Conservation (phyloP, 2,329 filamentous ascomycete genomes). For the Penicillium corylophilum region DNA sequence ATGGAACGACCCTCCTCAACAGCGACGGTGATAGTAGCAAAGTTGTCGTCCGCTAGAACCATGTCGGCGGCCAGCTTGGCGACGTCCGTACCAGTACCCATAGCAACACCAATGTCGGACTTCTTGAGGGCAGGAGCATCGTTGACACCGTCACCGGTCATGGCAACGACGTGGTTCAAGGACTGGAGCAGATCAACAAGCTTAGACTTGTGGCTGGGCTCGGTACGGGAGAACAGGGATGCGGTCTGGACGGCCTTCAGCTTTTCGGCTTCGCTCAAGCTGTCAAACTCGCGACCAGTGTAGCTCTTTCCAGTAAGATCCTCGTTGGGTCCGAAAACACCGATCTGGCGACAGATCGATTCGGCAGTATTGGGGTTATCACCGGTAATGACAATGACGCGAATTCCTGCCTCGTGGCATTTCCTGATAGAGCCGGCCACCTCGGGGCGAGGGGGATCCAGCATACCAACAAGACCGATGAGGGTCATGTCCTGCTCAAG, state of each 20-base stretch:
- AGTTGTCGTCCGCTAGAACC: constrained; percentile 98
- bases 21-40: constrained; percentile 92
- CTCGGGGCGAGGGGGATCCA: constrained; percentile 92
- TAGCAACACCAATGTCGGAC: constrained; percentile 96
- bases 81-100: constrained; percentile 97
- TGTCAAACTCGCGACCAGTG: constrained; percentile 93
- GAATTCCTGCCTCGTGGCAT: constrained; percentile 90
- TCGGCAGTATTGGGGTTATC: constrained; percentile 98
- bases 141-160: constrained; percentile 99
- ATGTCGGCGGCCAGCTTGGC: constrained; percentile 96
- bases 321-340: constrained; percentile 80
- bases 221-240: constrained; percentile 91
- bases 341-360: constrained; percentile 95
- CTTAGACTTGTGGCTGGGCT: constrained; percentile 95
- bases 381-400: constrained; percentile 96
- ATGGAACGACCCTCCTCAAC: constrained; percentile 97
- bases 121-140: constrained; percentile 98
- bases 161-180: constrained; percentile 90
- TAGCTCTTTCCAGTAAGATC: constrained; percentile 88
- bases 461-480: constrained; percentile 90
- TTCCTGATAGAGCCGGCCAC: constrained; percentile 81
- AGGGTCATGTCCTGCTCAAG: constrained; percentile 94
- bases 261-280: constrained; percentile 74
- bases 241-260: constrained; percentile 80
- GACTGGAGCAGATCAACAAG: constrained; percentile 95